Evolutionary conservation across 2,329 filamentous ascomycete genomes (phyloP).

Genomic region (Byssochlamys sp.): DNA sequence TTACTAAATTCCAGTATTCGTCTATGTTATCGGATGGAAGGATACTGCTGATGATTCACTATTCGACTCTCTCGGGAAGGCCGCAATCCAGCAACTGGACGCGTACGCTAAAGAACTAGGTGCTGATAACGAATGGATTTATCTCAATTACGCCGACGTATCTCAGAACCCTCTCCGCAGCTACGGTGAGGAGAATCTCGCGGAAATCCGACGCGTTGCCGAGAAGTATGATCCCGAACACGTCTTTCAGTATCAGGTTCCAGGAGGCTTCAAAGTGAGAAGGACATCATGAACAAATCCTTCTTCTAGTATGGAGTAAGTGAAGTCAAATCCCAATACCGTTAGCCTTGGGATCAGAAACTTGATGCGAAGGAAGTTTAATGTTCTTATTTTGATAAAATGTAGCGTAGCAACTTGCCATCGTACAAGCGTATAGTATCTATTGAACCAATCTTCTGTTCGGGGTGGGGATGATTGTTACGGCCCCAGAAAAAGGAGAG

Average conservation of each 20-base stretch:
- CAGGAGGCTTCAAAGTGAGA: neutral
- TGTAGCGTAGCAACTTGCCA: no score
- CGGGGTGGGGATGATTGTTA: no score
- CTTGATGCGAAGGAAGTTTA: no score
- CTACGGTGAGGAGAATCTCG: neutral
- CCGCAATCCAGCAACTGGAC: slow-evolving; percentile 19
- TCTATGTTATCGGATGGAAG: slow-evolving; percentile 17
- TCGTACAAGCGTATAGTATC: no score
- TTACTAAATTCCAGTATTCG: slow-evolving; percentile 18
- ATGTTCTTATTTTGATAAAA: no score
- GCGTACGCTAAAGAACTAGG: slow-evolving; percentile 15
- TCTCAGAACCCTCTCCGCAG: neutral
- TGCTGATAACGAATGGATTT: slow-evolving; percentile 18
- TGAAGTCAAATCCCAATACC: no score
- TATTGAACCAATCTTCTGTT: no score
- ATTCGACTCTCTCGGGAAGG: slow-evolving; percentile 20
- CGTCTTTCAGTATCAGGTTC: neutral
- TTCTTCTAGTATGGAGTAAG: no score
- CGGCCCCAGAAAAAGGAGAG: no score
- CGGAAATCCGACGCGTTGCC: neutral
- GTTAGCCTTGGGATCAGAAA: no score
- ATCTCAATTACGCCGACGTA: neutral
- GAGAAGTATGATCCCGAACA: neutral
- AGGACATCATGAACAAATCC: no score
- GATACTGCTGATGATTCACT: slow-evolving; percentile 23